A percentile compares a stretch with the other conserved stretches of the same genome.
Conservation (phyloP, 2,329 filamentous ascomycete species). For the Bipolaris gigantea region DNA sequence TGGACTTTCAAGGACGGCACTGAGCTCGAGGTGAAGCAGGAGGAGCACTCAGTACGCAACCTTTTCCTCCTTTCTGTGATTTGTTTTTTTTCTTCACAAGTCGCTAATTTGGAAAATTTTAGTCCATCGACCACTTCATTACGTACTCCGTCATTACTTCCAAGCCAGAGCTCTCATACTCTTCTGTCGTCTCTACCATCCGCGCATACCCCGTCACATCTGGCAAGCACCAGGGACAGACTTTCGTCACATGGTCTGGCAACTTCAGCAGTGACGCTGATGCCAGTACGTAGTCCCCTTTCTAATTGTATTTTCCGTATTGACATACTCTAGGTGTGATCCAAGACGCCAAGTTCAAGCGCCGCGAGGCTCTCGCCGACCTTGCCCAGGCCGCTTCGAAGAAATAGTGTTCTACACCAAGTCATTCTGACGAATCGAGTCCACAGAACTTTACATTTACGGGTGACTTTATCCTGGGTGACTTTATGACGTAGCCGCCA, state of each 20-base stretch:
- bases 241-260: constrained; percentile 69
- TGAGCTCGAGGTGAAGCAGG: constrained; percentile 71
- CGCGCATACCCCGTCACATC: constrained; percentile 67
- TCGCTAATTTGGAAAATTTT: neutral
- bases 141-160: constrained; percentile 72
- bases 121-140: constrained; percentile 69
- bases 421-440: neutral
- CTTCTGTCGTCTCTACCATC: constrained; percentile 67
- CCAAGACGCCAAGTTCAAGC: constrained; percentile 76
- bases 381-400: constrained; percentile 57
- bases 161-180: constrained; percentile 66
- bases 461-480: neutral
- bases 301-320: neutral
- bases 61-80: neutral
- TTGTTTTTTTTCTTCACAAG: neutral
- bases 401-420: constrained; percentile 31
- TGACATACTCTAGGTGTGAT: constrained; percentile 60
- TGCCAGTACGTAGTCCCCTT: constrained; percentile 56
- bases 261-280: constrained; percentile 73
- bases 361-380: constrained; percentile 69
- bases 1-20: constrained; percentile 74
- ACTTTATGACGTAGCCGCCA: neutral
- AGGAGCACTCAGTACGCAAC: constrained; percentile 68
- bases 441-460: neutral
- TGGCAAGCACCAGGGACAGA: constrained; percentile 64